phyloP scores from a whole-genome alignment of 495 filamentous ascomycete genomes.

The Lasiosphaeria miniovina region DNA sequence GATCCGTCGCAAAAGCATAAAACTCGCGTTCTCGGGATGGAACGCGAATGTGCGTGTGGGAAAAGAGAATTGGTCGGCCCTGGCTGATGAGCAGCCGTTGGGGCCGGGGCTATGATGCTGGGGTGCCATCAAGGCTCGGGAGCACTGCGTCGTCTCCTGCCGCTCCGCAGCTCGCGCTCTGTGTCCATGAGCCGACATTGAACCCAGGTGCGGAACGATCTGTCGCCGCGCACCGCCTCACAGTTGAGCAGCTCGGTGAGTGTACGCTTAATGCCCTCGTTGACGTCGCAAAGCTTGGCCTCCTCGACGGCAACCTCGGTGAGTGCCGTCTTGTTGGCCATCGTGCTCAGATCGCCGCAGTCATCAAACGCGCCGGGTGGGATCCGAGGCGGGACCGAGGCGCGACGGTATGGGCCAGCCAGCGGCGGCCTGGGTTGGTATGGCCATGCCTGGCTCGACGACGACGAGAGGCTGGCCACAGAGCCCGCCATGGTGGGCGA shows the following conservation, averaged over 20 bases:
- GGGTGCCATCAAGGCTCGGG: constrained; percentile 21
- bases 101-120: neutral
- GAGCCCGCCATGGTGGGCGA: constrained; percentile 34
- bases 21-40: too few relatives aligned
- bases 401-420: constrained; percentile 25
- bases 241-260: constrained; percentile 66
- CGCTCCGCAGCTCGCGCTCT: constrained; percentile 55
- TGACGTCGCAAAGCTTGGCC: constrained; percentile 55
- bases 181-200: constrained; percentile 62
- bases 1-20: too few relatives aligned
- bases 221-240: constrained; percentile 52
- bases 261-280: constrained; percentile 61
- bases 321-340: constrained; percentile 35
- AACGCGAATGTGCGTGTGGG: too few relatives aligned
- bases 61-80: too few relatives aligned
- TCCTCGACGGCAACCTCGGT: constrained; percentile 51
- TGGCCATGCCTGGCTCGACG: constrained; percentile 15
- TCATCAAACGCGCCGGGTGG: neutral
- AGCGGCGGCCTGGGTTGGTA: constrained; percentile 16
- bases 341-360: constrained; percentile 30
- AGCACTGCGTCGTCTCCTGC: constrained; percentile 41
- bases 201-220: constrained; percentile 59
- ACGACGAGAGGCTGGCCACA: constrained; percentile 18
- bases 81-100: neutral
- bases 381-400: constrained; percentile 25